Evolutionary conservation across 2,329 filamentous ascomycete genomes (phyloP), one percentile per base, ranked within the genome.

Genomic region (Arthroderma uncinatum): DNA sequence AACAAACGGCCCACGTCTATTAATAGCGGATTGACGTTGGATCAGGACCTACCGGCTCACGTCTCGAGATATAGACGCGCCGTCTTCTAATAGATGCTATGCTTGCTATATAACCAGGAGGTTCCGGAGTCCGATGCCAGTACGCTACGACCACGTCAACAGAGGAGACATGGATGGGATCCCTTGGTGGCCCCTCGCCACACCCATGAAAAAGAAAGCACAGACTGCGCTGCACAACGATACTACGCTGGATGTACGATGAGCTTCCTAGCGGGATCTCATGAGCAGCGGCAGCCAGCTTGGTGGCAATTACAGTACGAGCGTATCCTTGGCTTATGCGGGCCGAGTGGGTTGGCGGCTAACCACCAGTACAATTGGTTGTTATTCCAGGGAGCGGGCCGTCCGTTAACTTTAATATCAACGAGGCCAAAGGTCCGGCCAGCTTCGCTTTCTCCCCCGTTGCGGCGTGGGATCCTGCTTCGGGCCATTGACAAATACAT

Each of bases 191-290:
- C 39, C 16, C 44, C 44, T 48, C 23, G 44, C 44, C 44, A 48
- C 44, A 48, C 44, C 44, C 44, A 48, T 48, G 44, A 48, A 48
- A 48, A 48, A 48, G 44, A 30, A 28, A 48, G 21, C 40, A 47
- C 40, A 16, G 40, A 47, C 40, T 21, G 16, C 7, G 33, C 40
- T 47, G 40, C 40, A 21, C 40, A 25, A 47, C 40, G 12, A 47
- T 47, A 48, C 23, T 23, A 14, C 44, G 44, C 23, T 48, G 25
- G 44, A 48, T 48, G 21, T 48, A 48, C 23, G 44, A 48, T n/a
- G 44, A 30, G 44, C 44, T 48, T 7, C 39, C 21, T 48, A 7
- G 44, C 44, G 23, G 44, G 44, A 48, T 48, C 21, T 9, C 44
- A 28, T 21, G 40, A 21, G 40, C 40, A 12, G 21, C 40, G 16